These are phyloP conservation scores for Gracilaria caudata DNA, from an alignment of 23 red algal species.

Conservation along the genomic window DNA sequence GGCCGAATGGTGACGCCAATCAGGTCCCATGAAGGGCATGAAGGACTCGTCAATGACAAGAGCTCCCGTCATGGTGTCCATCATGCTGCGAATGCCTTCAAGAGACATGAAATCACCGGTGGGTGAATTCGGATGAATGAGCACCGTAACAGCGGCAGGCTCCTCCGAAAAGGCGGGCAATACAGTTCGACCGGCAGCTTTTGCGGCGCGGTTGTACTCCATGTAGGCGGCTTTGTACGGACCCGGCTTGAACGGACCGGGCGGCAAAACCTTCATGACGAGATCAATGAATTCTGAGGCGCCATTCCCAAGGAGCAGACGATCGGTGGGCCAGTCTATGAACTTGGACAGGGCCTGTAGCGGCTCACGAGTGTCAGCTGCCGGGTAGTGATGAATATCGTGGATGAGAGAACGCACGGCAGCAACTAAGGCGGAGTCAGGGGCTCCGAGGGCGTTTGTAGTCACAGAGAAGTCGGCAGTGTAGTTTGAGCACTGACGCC, in stretches of 20 bases:
- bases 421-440: slow-evolving; percentile 48
- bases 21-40: slow-evolving; percentile 86
- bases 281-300: slow-evolving; percentile 98
- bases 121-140: slow-evolving; percentile 95
- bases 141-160: slow-evolving; percentile 80
- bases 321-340: slow-evolving; percentile 56
- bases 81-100: slow-evolving; percentile 57
- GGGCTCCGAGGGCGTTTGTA: slow-evolving; percentile 94
- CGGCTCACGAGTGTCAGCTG: slow-evolving; percentile 81
- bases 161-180: slow-evolving; percentile 33
- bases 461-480: slow-evolving; percentile 96
- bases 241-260: slow-evolving; percentile 78
- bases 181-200: slow-evolving; percentile 78
- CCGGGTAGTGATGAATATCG: slow-evolving; percentile 93
- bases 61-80: slow-evolving; percentile 21
- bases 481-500: slow-evolving; percentile 85
- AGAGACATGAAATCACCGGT: slow-evolving; percentile 91
- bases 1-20: slow-evolving; percentile 81
- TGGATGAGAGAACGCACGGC: slow-evolving; percentile 65
- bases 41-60: slow-evolving; percentile 96
- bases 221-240: slow-evolving; percentile 93
- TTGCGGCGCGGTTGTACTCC: slow-evolving; percentile 96
- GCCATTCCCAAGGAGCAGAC: slow-evolving; percentile 96
- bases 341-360: slow-evolving; percentile 60
- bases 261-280: slow-evolving; percentile 79